Conservation (phyloP, 192 early-diverging fungal species). For the Backusella macrospora region DNA sequence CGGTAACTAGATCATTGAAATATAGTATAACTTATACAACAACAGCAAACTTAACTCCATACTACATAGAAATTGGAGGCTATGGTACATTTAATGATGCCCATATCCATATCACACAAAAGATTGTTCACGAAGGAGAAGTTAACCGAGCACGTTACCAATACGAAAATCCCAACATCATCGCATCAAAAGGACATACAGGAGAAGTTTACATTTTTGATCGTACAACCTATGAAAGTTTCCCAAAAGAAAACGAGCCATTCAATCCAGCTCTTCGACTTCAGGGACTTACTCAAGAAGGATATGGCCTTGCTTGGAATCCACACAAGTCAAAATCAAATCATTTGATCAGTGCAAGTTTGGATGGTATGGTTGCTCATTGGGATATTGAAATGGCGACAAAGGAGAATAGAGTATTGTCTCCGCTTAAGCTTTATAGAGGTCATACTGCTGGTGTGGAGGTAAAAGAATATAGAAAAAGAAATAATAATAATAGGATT, state of each 20-base stretch:
- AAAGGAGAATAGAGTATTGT: slow-evolving; percentile 75
- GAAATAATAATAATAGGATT: background rate
- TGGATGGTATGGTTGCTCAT: slow-evolving; percentile 88
- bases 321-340: slow-evolving; percentile 63
- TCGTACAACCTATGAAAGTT: slow-evolving; percentile 84
- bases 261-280: slow-evolving; percentile 89
- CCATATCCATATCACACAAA: slow-evolving; percentile 89
- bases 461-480: slow-evolving; percentile 38
- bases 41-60: background rate
- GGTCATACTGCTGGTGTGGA: slow-evolving; percentile 94
- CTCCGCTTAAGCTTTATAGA: slow-evolving; percentile 76
- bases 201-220: slow-evolving; percentile 99
- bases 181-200: slow-evolving; percentile 89
- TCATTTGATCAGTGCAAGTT: slow-evolving; percentile 86
- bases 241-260: slow-evolving; percentile 71
- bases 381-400: slow-evolving; percentile 88
- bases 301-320: slow-evolving; percentile 96
- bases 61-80: slow-evolving; percentile 30
- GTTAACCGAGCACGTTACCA: slow-evolving; percentile 98
- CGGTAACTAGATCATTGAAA: slow-evolving; percentile 5
- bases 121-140: slow-evolving; percentile 96
- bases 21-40: background rate
- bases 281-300: slow-evolving; percentile 90
- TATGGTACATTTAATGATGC: slow-evolving; percentile 52
- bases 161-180: slow-evolving; percentile 93